phyloP scores from a whole-genome alignment of 805 yeast species.

The Torulaspora delbrueckii region DNA sequence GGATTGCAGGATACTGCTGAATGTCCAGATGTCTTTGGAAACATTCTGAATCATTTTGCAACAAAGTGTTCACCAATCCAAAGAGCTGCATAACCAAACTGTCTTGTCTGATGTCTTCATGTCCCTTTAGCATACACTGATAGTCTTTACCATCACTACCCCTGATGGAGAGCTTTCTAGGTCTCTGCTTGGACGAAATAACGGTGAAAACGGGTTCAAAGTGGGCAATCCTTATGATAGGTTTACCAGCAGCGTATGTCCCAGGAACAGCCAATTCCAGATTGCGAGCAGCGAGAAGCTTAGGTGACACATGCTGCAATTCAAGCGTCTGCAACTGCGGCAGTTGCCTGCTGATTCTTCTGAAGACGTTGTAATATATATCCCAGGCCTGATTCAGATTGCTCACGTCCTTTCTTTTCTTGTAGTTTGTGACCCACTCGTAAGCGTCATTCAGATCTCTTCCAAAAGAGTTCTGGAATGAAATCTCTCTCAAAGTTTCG shows the following conservation, averaged over 20 bases:
- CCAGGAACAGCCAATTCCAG: conserved; percentile 92
- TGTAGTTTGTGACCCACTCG: conserved; percentile 86
- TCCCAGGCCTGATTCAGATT: conserved; percentile 98
- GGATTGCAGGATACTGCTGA: conserved; percentile 88
- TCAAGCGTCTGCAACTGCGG: conserved; percentile 85
- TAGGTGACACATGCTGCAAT: conserved; percentile 90
- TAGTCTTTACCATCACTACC: conserved; percentile 94
- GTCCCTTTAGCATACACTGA: conserved; percentile 81
- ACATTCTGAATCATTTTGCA: conserved; percentile 88
- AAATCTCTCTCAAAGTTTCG: conserved; percentile 84
- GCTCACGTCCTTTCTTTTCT: conserved; percentile 77
- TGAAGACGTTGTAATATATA: conserved; percentile 86
- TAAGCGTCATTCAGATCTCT: conserved; percentile 87
- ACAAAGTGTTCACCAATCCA: conserved; percentile 87
- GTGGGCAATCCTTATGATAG: conserved; percentile 61
- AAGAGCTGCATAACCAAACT: conserved; percentile 96
- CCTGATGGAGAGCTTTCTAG: conserved; percentile 69
- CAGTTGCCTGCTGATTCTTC: conserved; percentile 81
- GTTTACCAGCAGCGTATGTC: conserved; percentile 80
- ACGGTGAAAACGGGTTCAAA: conserved; percentile 84
- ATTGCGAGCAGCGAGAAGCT: conserved; percentile 68
- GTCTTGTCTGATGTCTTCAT: conserved; percentile 97
- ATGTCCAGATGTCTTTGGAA: conserved; percentile 93
- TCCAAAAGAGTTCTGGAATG: conserved; percentile 91
- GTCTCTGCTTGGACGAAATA: conserved; percentile 93